Base-by-base conservation (phyloP, 306 rosid genomes). In the Inga oerstediana region DNA sequence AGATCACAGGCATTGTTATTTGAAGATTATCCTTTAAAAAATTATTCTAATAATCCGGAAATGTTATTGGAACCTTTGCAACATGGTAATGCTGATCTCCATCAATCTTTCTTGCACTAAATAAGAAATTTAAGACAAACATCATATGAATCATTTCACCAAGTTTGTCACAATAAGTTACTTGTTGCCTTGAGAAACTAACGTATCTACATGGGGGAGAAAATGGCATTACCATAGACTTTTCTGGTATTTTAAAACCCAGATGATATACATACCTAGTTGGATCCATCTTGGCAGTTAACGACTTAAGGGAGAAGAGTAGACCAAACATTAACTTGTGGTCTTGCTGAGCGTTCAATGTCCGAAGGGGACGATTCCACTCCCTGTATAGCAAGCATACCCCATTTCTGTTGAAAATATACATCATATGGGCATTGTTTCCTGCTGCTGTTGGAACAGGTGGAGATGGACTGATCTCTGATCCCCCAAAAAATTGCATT, bases 281-380 rank as follows among this genome's bases (percentile, higher is more conserved):
- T 34, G 97, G 99, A 56, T 96, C 99, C 98, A 96, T 96, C 87
- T 92, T 94, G 74, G 98, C 97, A 79, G 98, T 94, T 46, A 96
- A 82, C 51, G 99, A 96, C 88, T 94, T 96, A 79, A 96, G 98
- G 24, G 97, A 96, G 85, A 96, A 96, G 74, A 96, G 98, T 62
- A 97, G 81, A 59, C 99, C 99, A 84, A 97, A 97, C 98, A 94
- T 94, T 77, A 97, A 93, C 88, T 97, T 97, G 81, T 97, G 99
- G 80, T 97, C 99, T 86, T 97, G 99, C 41, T 92, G 97, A 27
- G 92, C 85, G 82, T 90, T 84, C 85, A 97, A 86, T 7, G 99
- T 97, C 56, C 93, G 89, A 56, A 92, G 87, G 48, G 99, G 98
- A 5, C 98, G 98, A 86, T 91, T 92, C 99, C 98, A 96, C 76